phyloP scores from a whole-genome alignment of 257 asterid genomes.

The Hygrophila difformis region DNA sequence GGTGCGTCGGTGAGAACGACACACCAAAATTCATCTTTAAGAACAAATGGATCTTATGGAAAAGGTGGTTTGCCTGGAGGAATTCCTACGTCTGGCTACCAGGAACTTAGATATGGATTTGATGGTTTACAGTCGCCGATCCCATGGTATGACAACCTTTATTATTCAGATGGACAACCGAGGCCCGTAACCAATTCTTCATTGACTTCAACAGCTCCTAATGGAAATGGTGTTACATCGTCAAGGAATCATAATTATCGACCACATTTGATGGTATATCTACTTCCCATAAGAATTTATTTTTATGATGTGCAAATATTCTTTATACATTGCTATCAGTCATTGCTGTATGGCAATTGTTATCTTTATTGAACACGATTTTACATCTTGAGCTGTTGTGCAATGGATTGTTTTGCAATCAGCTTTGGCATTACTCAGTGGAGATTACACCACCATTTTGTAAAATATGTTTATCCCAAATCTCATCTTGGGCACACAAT shows the following conservation, averaged over 20 bases:
- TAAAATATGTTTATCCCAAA: too few species aligned
- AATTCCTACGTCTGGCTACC: conserved; percentile 39
- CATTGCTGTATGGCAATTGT: too few species aligned
- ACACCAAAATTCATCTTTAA: conserved; percentile 32
- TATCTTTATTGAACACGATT: too few species aligned
- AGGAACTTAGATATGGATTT: conserved; percentile 49
- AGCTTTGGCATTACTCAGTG: too few species aligned
- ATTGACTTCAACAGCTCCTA: conserved; percentile 28
- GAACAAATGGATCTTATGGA: conserved; percentile 32
- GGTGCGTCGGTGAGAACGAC: conserved; percentile 23
- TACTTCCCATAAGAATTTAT: too few species aligned
- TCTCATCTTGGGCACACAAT: too few species aligned
- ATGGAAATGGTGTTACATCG: conserved; percentile 33
- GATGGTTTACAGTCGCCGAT: conserved; percentile 55
- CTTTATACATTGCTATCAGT: too few species aligned
- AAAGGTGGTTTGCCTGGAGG: conserved; percentile 45
- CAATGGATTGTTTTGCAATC: too few species aligned
- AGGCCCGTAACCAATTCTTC: conserved; percentile 34
- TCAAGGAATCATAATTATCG: conserved; percentile 38
- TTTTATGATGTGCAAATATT: too few species aligned
- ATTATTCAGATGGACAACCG: conserved; percentile 43
- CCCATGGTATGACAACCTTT: conserved; percentile 55
- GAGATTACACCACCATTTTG: too few species aligned
- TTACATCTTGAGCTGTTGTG: too few species aligned
- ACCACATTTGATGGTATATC: conserved; percentile 38